phyloP scores from a whole-genome alignment of 2,329 filamentous ascomycete genomes.

The Aspergillus sp. region DNA sequence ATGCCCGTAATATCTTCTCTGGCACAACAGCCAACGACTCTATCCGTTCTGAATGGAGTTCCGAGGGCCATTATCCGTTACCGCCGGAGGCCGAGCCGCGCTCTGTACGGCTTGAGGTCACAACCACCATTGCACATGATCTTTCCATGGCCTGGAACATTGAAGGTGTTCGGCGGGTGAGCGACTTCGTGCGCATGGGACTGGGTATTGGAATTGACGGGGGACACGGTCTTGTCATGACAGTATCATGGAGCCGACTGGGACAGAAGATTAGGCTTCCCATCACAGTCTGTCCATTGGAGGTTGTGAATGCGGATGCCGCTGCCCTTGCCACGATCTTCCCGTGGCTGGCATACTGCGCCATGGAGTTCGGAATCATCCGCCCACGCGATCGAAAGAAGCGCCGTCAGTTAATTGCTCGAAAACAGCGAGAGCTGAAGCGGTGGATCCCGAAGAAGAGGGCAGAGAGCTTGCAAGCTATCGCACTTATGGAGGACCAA shows the following conservation, averaged over 20 bases:
- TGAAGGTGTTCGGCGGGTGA: slow-evolving; percentile 31
- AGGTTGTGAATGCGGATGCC: slow-evolving; percentile 28
- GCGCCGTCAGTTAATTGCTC: slow-evolving; percentile 28
- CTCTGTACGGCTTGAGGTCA: slow-evolving; percentile 31
- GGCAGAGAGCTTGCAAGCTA: slow-evolving; percentile 34
- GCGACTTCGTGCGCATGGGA: slow-evolving; percentile 34
- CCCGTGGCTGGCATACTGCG: slow-evolving; percentile 36
- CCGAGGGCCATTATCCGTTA: slow-evolving; percentile 33
- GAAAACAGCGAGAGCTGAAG: slow-evolving; percentile 32
- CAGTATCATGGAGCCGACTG: slow-evolving; percentile 36
- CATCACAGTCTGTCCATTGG: slow-evolving; percentile 31
- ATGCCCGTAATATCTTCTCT: slow-evolving; percentile 35
- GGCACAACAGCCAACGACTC: slow-evolving; percentile 26
- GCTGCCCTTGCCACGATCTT: slow-evolving; percentile 30
- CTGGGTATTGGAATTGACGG: slow-evolving; percentile 34
- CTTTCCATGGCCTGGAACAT: slow-evolving; percentile 30
- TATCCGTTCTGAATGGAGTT: slow-evolving; percentile 36
- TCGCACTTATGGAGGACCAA: slow-evolving; percentile 36
- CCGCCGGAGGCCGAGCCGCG: slow-evolving; percentile 22
- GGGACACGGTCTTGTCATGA: slow-evolving; percentile 30
- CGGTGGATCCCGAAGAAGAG: slow-evolving; percentile 30
- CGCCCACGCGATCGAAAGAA: slow-evolving; percentile 33
- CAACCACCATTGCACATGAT: slow-evolving; percentile 20
- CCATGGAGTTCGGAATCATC: slow-evolving; percentile 37
- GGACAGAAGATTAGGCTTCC: slow-evolving; percentile 37